phyloP scores from a whole-genome alignment of 495 filamentous ascomycete genomes.

The Talaromyces stipitatus region DNA sequence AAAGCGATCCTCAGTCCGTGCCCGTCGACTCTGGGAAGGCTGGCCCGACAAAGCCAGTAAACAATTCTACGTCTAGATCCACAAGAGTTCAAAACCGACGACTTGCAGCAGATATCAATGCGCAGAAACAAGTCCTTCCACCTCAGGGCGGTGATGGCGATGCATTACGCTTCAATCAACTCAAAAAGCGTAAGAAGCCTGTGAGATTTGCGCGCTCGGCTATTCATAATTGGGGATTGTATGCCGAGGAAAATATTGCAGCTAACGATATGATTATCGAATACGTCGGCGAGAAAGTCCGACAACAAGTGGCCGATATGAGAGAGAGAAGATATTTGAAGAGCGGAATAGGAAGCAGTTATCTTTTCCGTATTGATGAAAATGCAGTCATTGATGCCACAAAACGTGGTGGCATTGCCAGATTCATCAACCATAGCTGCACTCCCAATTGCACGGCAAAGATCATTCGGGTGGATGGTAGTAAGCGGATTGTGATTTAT shows the following conservation, averaged over 20 bases:
- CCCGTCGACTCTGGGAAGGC: constrained; percentile 54
- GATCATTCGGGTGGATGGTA: constrained; percentile 99
- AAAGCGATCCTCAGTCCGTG: constrained; percentile 58
- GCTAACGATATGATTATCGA: constrained; percentile 99
- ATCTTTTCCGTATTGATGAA: constrained; percentile 97
- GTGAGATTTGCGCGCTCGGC: constrained; percentile 96
- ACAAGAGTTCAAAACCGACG: constrained; percentile 94
- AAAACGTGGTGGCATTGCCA: constrained; percentile 93
- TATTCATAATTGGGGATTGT: constrained; percentile 98
- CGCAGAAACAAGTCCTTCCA: constrained; percentile 79
- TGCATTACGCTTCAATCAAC: constrained; percentile 93
- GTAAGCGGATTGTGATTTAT: constrained; percentile 98
- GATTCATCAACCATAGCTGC: constrained; percentile 99
- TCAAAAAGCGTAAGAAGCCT: constrained; percentile 98
- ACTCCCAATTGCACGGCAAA: constrained; percentile 98
- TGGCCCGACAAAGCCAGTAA: constrained; percentile 67
- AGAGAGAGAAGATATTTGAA: constrained; percentile 86
- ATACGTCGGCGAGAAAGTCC: constrained; percentile 96
- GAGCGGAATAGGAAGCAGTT: constrained; percentile 94
- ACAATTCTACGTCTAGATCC: constrained; percentile 72
- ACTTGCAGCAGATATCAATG: constrained; percentile 87
- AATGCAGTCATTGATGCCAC: constrained; percentile 96
- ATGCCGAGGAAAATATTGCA: constrained; percentile 93
- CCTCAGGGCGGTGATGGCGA: constrained; percentile 65
- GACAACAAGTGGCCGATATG: constrained; percentile 93